These are phyloP conservation scores for Mariannaea sp. DNA, from an alignment of 2,329 filamentous ascomycete species.

Conservation along the genomic window DNA sequence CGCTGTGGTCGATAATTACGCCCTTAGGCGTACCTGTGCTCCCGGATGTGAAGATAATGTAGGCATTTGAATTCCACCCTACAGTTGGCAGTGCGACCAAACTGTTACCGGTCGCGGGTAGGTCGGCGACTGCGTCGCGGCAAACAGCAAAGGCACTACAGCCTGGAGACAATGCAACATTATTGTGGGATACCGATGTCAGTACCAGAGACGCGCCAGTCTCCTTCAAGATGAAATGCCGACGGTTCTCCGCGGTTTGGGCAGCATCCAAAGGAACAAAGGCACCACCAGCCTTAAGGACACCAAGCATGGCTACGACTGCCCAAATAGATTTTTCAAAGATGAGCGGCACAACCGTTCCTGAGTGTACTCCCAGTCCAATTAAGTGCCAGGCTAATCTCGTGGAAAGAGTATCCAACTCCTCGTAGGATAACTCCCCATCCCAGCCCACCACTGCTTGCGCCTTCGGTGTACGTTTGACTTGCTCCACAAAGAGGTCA, in stretches of 20 bases:
- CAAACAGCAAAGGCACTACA: too few species aligned
- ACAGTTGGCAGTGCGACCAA: too few species aligned
- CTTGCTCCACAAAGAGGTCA: not conserved
- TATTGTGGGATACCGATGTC: not conserved
- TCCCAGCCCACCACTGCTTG: not conserved
- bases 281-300: conserved; percentile 4
- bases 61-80: too few species aligned
- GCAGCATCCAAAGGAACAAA: conserved; percentile 4
- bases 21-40: conserved; percentile 60
- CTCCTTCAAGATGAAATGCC: too few species aligned
- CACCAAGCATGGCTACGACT: conserved; percentile 5
- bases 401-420: not conserved
- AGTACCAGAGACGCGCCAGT: conserved; percentile 16
- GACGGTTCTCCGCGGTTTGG: not conserved
- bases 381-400: not conserved
- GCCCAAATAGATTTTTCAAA: conserved; percentile 11
- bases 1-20: conserved; percentile 48
- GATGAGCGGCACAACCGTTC: conserved; percentile 1
- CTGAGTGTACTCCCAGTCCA: not conserved
- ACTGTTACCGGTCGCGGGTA: too few species aligned
- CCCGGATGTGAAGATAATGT: conserved; percentile 57
- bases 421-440: not conserved
- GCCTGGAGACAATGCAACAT: too few species aligned
- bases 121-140: too few species aligned
- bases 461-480: not conserved